Evolutionary conservation across 106 monocot genomes (phyloP), one percentile per base, ranked within the genome.

Genomic region (Dioscorea alata): DNA sequence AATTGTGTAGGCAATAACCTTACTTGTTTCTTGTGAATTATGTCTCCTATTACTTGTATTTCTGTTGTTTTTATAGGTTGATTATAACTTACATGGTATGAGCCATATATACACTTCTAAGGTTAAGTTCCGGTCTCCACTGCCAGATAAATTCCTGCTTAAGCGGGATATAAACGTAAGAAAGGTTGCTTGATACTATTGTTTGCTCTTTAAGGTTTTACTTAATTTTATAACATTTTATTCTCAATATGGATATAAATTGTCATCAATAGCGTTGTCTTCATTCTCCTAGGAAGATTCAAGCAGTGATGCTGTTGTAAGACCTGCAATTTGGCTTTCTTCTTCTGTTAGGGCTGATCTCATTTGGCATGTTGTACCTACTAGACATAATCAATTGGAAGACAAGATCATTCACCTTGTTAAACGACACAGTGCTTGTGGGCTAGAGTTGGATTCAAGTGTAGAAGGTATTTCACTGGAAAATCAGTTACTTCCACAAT

Each of bases 71-170:
- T 66, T 60, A 64, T 66, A 97, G 96, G 73, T 97, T 61, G 96
- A 97, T 71, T 85, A 87, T 60, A 97, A 97, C 71, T 87, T 97
- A 69, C 85, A 89, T 81, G 96, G 96, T 67, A 97, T 97, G 96
- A 54, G 89, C 74, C 86, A 86, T 71, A 59, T 97, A 73, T 92
- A 89, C 73, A 60, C 75, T 28, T 83, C 84, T 71, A 80, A 77
- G n/a, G 60, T 92, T 74, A 89, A 85, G 32, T 92, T 97, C 70
- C 84, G 96, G 50, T 74, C 64, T 65, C 92, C 96, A 58, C 49
- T 89, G 49, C 82, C 85, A 20, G 76, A 85, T 72, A 42, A 19
- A 33, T 69, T 76, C 61, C 24, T 59, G 13, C 60, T 74, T 15
- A 79, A 73, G 48, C 25, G 64, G 25, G 64, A 56, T 65, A 49